Base-by-base conservation (phyloP, 257 asterid genomes). In the Petunia secreta region DNA sequence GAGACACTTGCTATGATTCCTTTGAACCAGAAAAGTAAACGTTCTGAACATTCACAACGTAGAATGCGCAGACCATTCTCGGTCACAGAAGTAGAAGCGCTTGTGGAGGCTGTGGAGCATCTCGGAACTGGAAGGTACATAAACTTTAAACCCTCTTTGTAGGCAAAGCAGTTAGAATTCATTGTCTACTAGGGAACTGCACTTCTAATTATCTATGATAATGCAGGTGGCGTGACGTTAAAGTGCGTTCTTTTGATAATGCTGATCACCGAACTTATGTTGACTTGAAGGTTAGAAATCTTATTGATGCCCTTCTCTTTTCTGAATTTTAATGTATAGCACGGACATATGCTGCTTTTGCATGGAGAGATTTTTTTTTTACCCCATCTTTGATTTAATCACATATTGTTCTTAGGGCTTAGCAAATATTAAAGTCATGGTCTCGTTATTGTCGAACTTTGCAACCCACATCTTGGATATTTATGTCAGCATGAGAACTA, bases 211-310 rank as follows among this genome's bases (percentile, higher is more conserved):
- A 13, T 62, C 40, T 63, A 39, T 53, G 75, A 40, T 77, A 80
- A 44, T 84, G 83, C 93, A 94, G 98, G 95, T 95, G 99, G 99
- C 99, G 99, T 25, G 98, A 95, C 79, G 96, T 95, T 38, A 95
- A 95, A 86, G 87, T 93, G 84, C 91, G 96, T 71, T 92, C 99
- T 79, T 95, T 95, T 71, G 97, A 92, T 84, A 63, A 85, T 83
- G 99, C 97, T 46, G 96, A 95, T 88, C 99, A 95, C 71, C 88
- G 99, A 82, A 95, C 98, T 10, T 95, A 93, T 50, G 98, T 93
- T 4, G 99, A 95, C 86, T 83, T 93, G 86, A 95, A 95, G 99
- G 99, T 93, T 75, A 44, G 85, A 54, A 78, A 67, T 37, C 44
- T 44, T 7, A 13, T 40, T 16, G 77, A 44, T 64, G 37, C 40